Base-by-base conservation (phyloP, 371 early-diverging fungal genomes). In the Mortierella sp. region DNA sequence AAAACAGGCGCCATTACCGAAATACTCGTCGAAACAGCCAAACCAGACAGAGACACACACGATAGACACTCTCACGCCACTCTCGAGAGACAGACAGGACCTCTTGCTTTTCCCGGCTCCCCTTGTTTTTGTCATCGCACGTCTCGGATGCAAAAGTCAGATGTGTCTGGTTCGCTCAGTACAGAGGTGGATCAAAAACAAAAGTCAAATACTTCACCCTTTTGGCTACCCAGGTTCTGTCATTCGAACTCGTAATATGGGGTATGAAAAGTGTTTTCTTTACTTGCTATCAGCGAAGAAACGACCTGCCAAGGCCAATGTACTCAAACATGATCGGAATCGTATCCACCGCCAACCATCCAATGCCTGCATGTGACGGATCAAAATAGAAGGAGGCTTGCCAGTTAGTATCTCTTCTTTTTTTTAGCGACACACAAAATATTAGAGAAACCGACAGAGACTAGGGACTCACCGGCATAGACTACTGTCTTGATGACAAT, bases 401-500 rank as follows among this genome's bases (percentile, higher is more conserved):
- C 16, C 22, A 22, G 19, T 67, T 74, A 61, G 63, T 47, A 61
- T 31, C 53, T 31, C 29, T 37, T 48, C 45, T 10, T 14, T 22
- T 34, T 41, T 19, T 9, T 19, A 22, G 40, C 34, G 29, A 19
- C 34, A 34, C 29, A 19, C 29, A 29, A 34, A 9, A 50, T 6
- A 5, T 11, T 11, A 16, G 13, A 31, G 31, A 14, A 31, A 14
- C 29, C 2, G 19, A 16, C 6, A 19, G 19, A 34, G 14, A 31
- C n/a, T n/a, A n/a, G n/a, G n/a, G n/a, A 44, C 48, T 68, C 76
- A 80, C 85, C 93, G 43, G 91, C 89, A 84, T 93, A 93, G 39
- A 93, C 92, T 55, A 93, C 90, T 22, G 91, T 76, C 76, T 92
- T 92, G 52, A 92, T 91, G 9, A 90, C 91, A 80, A 91, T 91